A percentile compares a stretch with the other conserved stretches of the same genome.
Evolutionary conservation across 768 basidiomycete species (phyloP).

Genomic region (Lentinus brumalis): DNA sequence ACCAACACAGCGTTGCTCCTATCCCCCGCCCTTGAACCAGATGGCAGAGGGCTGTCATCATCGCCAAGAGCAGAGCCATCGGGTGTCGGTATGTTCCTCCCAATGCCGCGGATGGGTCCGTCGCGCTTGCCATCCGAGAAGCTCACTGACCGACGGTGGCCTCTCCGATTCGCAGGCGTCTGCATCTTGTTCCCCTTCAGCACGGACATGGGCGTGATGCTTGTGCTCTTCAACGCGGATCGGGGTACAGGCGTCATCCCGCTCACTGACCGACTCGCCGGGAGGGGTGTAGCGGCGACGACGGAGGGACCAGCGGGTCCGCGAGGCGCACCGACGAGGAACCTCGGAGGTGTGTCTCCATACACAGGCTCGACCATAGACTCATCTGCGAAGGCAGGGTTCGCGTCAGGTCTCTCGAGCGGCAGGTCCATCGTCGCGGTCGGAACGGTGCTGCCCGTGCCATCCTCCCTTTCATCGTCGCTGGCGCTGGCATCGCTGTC

Average conservation of each 20-base stretch:
- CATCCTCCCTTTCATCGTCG: constrained; percentile 37
- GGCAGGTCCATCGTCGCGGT: constrained; percentile 21
- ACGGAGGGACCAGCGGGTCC: not conserved
- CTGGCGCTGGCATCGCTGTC: constrained; percentile 44
- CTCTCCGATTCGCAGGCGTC: constrained; percentile 53
- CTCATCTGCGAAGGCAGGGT: constrained; percentile 4
- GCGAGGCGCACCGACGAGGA: constrained; percentile 12
- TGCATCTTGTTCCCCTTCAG: constrained; percentile 54
- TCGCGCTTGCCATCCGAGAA: constrained; percentile 94
- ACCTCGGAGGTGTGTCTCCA: constrained; percentile 27
- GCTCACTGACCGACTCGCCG: constrained; percentile 13
- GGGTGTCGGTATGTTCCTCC: constrained; percentile 41
- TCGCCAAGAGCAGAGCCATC: constrained; percentile 30
- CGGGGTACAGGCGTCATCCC: constrained; percentile 34
- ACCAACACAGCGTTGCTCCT: constrained; percentile 33
- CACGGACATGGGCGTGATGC: constrained; percentile 57
- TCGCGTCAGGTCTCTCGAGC: not conserved
- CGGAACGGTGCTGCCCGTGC: constrained; percentile 24
- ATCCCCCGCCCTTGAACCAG: constrained; percentile 15
- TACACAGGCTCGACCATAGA: constrained; percentile 19
- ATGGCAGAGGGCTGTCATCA: constrained; percentile 21
- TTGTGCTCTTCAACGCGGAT: constrained; percentile 45
- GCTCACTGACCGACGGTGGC: constrained; percentile 84
- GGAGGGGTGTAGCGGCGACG: constrained; percentile 16
- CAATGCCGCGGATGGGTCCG: constrained; percentile 80